Percentiles rank a stretch among this genome's conserved stretches.
These are phyloP conservation scores for Diutina pseudorugosa DNA, from an alignment of 1,139 yeast genomes.

Conservation along the genomic window DNA sequence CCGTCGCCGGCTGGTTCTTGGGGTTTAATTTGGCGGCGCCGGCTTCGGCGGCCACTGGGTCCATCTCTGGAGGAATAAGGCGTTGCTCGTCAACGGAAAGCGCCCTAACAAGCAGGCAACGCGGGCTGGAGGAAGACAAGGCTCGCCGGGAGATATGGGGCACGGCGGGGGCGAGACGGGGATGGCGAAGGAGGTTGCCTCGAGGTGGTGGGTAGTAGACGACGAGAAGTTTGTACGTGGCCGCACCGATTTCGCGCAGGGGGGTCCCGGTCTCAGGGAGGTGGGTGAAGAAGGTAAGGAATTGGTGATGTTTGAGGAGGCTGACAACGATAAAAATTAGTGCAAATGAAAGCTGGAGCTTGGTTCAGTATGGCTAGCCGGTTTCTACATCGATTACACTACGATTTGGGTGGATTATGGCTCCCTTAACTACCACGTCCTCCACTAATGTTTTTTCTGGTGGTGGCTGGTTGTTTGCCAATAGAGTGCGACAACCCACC, in stretches of 20 bases:
- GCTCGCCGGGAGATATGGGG: background rate
- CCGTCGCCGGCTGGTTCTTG: constrained; percentile 3
- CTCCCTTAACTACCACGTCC: no score
- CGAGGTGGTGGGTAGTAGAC: background rate
- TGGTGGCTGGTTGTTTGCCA: no score
- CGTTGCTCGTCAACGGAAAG: background rate
- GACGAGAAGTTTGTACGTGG: background rate
- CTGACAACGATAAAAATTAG: no score
- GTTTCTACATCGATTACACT: no score
- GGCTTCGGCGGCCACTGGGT: background rate
- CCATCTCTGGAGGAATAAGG: background rate
- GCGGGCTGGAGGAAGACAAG: background rate
- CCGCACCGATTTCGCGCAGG: background rate
- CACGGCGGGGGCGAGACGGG: background rate
- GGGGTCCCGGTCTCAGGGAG: background rate
- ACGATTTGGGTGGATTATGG: no score
- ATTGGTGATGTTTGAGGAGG: background rate
- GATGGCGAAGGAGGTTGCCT: background rate
- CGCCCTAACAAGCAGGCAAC: background rate
- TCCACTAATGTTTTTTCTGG: no score
- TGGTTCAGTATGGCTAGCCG: no score
- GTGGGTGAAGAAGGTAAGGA: background rate
- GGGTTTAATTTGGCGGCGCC: background rate
- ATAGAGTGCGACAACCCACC: no score
- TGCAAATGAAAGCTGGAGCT: no score